Conservation (phyloP, 257 asterid species). For the Apocynum venetum region DNA sequence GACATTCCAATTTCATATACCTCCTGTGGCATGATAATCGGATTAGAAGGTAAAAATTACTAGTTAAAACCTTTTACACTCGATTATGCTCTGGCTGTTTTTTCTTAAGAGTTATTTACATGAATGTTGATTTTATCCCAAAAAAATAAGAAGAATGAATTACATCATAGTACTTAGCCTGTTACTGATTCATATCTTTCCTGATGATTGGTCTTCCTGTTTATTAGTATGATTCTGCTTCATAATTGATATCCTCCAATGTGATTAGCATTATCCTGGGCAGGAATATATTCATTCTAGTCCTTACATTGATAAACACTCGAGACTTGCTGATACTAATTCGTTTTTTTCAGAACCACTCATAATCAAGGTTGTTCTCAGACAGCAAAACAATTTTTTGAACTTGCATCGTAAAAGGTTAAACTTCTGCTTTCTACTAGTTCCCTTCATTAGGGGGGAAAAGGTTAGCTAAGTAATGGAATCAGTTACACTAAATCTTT, state of each 20-base stretch:
- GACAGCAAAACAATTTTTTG: neutral
- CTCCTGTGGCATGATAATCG: constrained; percentile 50
- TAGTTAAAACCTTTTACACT: neutral
- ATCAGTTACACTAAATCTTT: neutral
- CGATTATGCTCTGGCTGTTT: neutral
- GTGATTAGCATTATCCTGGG: neutral
- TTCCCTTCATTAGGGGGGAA: neutral
- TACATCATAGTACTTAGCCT: neutral
- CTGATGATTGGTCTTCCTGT: neutral
- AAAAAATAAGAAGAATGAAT: neutral
- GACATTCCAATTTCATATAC: constrained; percentile 43
- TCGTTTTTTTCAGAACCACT: neutral
- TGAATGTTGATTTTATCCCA: neutral
- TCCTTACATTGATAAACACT: neutral
- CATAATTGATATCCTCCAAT: neutral
- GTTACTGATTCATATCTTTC: neutral
- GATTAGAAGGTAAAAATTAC: constrained; percentile 34
- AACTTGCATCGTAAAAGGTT: neutral
- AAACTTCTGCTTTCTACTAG: neutral
- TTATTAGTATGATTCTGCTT: neutral
- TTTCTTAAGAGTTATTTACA: neutral
- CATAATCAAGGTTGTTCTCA: neutral
- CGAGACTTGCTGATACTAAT: neutral
- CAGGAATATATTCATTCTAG: neutral
- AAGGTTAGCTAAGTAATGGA: neutral